These are phyloP conservation scores for Stereum hirsutum DNA, from an alignment of 1,284 basidiomycete genomes.

Conservation along the genomic window DNA sequence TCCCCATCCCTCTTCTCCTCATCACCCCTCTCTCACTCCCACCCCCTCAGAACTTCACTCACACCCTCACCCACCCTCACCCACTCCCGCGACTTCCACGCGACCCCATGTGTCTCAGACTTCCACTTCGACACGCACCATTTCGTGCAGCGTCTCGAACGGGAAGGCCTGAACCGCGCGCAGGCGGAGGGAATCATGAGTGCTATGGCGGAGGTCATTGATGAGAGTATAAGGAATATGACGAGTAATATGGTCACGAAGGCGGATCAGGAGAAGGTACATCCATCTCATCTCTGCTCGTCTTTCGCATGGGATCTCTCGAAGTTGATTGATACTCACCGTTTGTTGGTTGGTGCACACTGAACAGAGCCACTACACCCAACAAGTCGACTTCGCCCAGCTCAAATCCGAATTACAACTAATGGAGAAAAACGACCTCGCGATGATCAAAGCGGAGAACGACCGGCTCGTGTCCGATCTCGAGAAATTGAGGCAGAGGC, in stretches of 20 bases:
- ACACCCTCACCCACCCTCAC: too few relatives aligned
- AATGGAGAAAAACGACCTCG: constrained; percentile 96
- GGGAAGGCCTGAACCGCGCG: constrained; percentile 77
- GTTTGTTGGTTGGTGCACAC: not conserved
- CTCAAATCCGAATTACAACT: constrained; percentile 95
- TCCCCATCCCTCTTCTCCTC: too few relatives aligned
- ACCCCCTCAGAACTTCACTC: too few relatives aligned
- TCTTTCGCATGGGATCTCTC: constrained; percentile 1
- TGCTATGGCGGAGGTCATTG: constrained; percentile 90
- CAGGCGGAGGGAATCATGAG: constrained; percentile 95
- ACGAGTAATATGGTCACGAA: constrained; percentile 91
- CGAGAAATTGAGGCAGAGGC: constrained; percentile 91
- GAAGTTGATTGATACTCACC: not conserved
- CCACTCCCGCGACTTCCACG: too few relatives aligned
- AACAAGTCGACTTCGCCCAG: constrained; percentile 96
- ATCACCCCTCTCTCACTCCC: too few relatives aligned
- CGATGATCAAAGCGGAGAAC: constrained; percentile 93
- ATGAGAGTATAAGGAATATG: constrained; percentile 92
- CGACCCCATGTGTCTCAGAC: not conserved
- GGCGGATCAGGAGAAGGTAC: constrained; percentile 89
- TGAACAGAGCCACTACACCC: constrained; percentile 81
- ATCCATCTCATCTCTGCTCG: not conserved
- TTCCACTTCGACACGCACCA: constrained; percentile 68
- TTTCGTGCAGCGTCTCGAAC: constrained; percentile 83
- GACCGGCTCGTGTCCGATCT: constrained; percentile 89